Evolutionary conservation across 2,329 filamentous ascomycete genomes (phyloP).

Genomic region (Hyphodiscus sp.): DNA sequence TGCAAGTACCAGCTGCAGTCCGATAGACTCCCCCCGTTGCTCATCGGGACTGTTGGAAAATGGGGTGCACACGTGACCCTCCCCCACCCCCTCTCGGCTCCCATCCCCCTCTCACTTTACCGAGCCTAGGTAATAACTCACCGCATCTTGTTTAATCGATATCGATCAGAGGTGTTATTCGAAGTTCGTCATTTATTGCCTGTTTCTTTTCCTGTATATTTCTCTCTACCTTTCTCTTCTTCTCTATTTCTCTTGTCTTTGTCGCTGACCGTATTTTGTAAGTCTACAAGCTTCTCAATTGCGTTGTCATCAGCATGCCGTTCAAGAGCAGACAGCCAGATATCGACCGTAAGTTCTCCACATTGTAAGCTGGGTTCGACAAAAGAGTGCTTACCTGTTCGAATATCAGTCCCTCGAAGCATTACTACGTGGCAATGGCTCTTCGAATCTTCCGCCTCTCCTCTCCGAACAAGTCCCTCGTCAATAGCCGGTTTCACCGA

Average conservation of each 20-base stretch:
- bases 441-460: constrained; percentile 49
- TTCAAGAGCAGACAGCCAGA: constrained; percentile 24
- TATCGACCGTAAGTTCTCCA: constrained; percentile 15
- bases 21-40: not conserved
- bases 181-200: no score
- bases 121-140: no score
- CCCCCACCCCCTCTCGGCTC: not conserved
- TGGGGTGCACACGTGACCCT: not conserved
- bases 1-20: not conserved
- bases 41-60: not conserved
- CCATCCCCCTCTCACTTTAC: no score
- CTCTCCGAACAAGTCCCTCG: constrained; percentile 27
- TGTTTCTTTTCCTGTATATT: no score
- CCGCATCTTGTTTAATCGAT: no score
- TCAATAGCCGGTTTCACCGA: constrained; percentile 41
- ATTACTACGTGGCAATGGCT: constrained; percentile 56
- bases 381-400: constrained; percentile 1
- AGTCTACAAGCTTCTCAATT: not conserved
- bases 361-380: not conserved
- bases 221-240: not conserved
- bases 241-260: not conserved
- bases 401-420: constrained; percentile 42
- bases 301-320: constrained; percentile 13
- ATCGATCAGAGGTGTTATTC: no score
- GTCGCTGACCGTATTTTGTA: not conserved